Evolutionary conservation across 2,329 filamentous ascomycete genomes (phyloP).

Genomic region (Aspergillus aculeatus): DNA sequence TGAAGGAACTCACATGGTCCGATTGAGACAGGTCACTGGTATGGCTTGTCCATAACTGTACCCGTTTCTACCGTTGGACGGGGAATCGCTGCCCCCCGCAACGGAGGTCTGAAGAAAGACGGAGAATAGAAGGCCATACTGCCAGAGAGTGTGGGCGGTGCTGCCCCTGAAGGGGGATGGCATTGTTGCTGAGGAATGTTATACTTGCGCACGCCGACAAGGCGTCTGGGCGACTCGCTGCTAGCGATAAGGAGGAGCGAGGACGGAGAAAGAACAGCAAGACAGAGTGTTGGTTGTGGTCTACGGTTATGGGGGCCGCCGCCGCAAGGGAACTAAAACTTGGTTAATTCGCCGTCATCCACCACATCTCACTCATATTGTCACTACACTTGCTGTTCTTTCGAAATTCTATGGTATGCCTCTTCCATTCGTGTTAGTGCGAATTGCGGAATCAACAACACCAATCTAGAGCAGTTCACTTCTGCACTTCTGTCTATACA

Average conservation of each 20-base stretch:
- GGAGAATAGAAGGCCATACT: slow-evolving; percentile 18
- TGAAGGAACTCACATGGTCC: slow-evolving; percentile 60
- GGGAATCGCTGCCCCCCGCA: slow-evolving; percentile 24
- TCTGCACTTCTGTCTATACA: too few species aligned
- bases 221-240: slow-evolving; percentile 4
- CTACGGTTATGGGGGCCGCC: not conserved
- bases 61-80: slow-evolving; percentile 22
- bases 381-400: not conserved
- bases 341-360: not conserved
- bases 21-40: slow-evolving; percentile 70
- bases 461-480: not conserved
- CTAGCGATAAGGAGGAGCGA: not conserved
- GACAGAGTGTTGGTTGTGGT: not conserved
- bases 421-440: not conserved
- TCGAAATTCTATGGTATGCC: not conserved
- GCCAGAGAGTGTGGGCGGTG: slow-evolving; percentile 2
- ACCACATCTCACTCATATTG: not conserved
- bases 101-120: slow-evolving; percentile 22
- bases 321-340: not conserved
- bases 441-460: not conserved
- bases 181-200: slow-evolving; percentile 11
- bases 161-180: slow-evolving; percentile 1
- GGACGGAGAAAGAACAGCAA: not conserved
- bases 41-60: slow-evolving; percentile 61
- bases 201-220: slow-evolving; percentile 1